Percentiles rank a stretch among this genome's conserved stretches.
Evolutionary conservation across 352 stramenopile genomes (phyloP).

Genomic region (Vaucheria bursata): DNA sequence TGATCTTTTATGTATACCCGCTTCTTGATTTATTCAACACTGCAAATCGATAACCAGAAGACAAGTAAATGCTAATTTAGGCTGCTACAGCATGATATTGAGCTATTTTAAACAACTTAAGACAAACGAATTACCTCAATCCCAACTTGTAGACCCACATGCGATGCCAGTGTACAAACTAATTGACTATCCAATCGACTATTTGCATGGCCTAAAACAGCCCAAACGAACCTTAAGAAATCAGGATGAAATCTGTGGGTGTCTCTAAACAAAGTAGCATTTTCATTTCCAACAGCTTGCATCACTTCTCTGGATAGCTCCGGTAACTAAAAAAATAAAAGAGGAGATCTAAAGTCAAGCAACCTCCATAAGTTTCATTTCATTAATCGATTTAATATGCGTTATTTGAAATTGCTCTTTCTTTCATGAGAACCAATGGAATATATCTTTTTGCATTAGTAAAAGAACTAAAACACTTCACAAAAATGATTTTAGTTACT

Average conservation of each 20-base stretch:
- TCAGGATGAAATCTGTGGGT: constrained; percentile 42
- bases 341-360: not conserved
- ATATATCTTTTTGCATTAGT: not conserved
- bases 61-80: not conserved
- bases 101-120: not conserved
- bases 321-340: not conserved
- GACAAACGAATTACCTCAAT: not conserved
- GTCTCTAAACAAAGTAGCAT: constrained; percentile 36
- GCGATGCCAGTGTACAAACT: constrained; percentile 20
- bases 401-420: not conserved
- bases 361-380: not conserved
- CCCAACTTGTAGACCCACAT: constrained; percentile 24
- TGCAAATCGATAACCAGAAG: not conserved
- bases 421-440: not conserved
- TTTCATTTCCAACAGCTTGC: constrained; percentile 28
- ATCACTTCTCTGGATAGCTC: constrained; percentile 32
- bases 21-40: not conserved
- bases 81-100: not conserved
- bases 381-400: not conserved
- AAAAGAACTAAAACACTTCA: not conserved
- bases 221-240: constrained; percentile 46
- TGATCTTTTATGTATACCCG: not conserved
- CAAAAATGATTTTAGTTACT: no score
- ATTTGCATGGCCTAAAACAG: constrained; percentile 20
- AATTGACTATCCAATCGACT: not conserved